Evolutionary conservation across 345 rosid genomes (phyloP), one percentile per base, ranked within the genome.

Genomic region (Moricandia arvensis): DNA sequence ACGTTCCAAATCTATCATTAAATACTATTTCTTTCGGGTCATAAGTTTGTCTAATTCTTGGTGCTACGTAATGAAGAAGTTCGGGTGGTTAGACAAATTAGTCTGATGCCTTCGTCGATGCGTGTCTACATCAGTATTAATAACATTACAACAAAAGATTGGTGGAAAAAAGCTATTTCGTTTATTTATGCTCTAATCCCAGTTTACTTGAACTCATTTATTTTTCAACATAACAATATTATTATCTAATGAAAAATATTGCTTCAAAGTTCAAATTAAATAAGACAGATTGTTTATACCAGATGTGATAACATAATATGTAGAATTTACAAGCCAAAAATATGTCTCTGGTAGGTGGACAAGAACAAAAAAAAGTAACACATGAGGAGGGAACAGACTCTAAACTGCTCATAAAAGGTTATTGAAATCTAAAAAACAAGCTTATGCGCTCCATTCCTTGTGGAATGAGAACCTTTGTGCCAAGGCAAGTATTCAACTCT

Each of bases 381-480:
- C 18, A 16, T 41, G 47, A 41, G 47, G 49, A 21, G 24, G 24
- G 24, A 21, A 35, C 38, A 35, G 9, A 11, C 69, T 35, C 38
- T 35, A 35, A 35, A 62, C 24, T 21, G 49, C 70, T 21, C 29
- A 54, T 3, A 7, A 60, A 68, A 49, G 45, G 24, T 31, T 7
- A 13, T 6, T 18, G 38, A 43, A 77, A 24, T 38, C 45, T 11
- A 10, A 13, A 90, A 89, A 13, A 85, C 89, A 62, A 87, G 91
- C 80, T 90, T 91, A 73, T 86, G 91, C 4, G 95, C 66, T 89
- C 89, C 91, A 88, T 88, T 78, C 91, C 90, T 17, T 89, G 81
- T 88, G 86, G 5, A 87, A 79, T 11, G 96, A 90, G 67, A 93
- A 93, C 79, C 93, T 21, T 85, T 5, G 97, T 89, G 3, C 85